These are phyloP conservation scores for Begonia loranthoides DNA, from an alignment of 306 rosid species.

Conservation along the genomic window DNA sequence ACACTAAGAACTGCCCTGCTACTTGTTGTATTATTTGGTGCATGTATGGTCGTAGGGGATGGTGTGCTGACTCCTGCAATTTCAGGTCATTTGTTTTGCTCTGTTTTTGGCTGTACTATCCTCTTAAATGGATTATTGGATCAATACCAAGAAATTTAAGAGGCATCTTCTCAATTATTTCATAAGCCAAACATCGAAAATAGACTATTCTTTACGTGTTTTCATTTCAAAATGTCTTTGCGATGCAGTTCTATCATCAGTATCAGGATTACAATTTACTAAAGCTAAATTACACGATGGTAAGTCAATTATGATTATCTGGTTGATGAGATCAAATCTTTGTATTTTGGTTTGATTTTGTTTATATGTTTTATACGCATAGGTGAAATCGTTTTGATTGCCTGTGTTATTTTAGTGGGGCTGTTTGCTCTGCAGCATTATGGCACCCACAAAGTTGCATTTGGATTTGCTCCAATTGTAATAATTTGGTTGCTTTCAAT, in stretches of 20 bases:
- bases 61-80: conserved; percentile 90
- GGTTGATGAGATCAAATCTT: conserved; percentile 6
- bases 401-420: conserved; percentile 74
- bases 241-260: conserved; percentile 65
- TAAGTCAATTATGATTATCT: conserved; percentile 14
- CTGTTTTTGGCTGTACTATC: background rate
- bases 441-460: conserved; percentile 80
- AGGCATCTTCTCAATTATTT: no score
- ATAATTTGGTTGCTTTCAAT: conserved; percentile 61
- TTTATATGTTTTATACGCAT: conserved; percentile 13
- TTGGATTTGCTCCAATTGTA: conserved; percentile 68
- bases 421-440: conserved; percentile 84
- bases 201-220: no score
- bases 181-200: no score
- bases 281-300: conserved; percentile 41
- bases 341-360: conserved; percentile 8
- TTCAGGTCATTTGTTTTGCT: conserved; percentile 34
- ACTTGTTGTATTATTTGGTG: conserved; percentile 61
- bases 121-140: background rate
- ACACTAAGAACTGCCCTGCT: conserved; percentile 53
- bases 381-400: conserved; percentile 65
- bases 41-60: conserved; percentile 88
- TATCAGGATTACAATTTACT: conserved; percentile 59
- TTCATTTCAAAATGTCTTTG: background rate
- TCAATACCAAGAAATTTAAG: background rate